Evolutionary conservation across 805 yeast genomes (phyloP).

Genomic region (Saccharomycopsis sp.): DNA sequence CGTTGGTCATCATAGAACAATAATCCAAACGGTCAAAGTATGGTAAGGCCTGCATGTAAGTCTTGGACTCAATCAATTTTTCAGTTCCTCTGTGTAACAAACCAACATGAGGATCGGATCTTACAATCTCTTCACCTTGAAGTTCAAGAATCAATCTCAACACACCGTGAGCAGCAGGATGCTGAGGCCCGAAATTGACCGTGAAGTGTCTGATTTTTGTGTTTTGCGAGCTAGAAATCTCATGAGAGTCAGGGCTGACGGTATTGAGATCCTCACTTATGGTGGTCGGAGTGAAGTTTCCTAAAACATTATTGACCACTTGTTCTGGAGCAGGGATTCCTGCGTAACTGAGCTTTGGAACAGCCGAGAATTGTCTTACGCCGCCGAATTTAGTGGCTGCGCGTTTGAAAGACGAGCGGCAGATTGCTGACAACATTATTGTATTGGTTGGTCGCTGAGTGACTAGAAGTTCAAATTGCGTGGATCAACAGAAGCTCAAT

Average conservation of each 20-base stretch:
- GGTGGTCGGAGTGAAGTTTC: slow-evolving; percentile 28
- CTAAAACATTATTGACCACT: slow-evolving; percentile 36
- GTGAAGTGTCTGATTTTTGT: slow-evolving; percentile 78
- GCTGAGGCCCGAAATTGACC: slow-evolving; percentile 88
- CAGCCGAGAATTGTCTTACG: neutral
- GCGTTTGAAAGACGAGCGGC: neutral
- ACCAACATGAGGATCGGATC: slow-evolving; percentile 88
- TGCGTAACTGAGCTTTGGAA: neutral
- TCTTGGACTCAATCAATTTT: slow-evolving; percentile 78
- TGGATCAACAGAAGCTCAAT: too few relatives aligned
- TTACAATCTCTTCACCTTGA: slow-evolving; percentile 81
- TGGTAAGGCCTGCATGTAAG: slow-evolving; percentile 83
- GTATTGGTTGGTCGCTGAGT: too few relatives aligned
- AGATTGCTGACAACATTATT: slow-evolving; percentile 1
- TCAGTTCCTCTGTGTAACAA: slow-evolving; percentile 85
- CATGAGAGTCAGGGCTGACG: slow-evolving; percentile 33
- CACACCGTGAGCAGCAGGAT: slow-evolving; percentile 94
- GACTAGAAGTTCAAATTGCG: too few relatives aligned
- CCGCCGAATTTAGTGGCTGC: neutral
- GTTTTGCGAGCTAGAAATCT: slow-evolving; percentile 24
- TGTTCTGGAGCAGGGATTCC: slow-evolving; percentile 22
- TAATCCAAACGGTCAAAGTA: slow-evolving; percentile 84
- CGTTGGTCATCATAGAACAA: slow-evolving; percentile 86
- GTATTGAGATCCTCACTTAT: slow-evolving; percentile 28
- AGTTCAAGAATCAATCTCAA: slow-evolving; percentile 78